These are phyloP conservation scores for Wickerhamomyces chambardii DNA, from an alignment of 805 yeast genomes.

Conservation along the genomic window DNA sequence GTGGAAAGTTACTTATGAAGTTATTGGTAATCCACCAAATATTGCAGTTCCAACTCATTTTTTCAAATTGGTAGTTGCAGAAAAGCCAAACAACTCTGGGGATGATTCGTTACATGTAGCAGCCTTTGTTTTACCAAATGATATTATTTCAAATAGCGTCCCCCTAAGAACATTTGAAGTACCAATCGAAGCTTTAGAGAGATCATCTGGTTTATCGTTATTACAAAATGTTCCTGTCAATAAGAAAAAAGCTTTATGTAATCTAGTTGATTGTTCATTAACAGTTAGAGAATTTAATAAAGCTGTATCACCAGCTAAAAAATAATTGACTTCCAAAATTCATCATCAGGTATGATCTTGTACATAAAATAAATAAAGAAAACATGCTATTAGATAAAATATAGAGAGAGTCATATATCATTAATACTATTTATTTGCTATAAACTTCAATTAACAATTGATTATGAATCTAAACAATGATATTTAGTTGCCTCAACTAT, in stretches of 20 bases:
- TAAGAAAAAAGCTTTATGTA: slow-evolving; percentile 59
- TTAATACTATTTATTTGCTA: too few relatives aligned
- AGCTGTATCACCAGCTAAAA: slow-evolving; percentile 19
- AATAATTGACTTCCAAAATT: slow-evolving; percentile 3
- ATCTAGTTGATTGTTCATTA: slow-evolving; percentile 71
- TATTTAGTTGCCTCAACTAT: too few relatives aligned
- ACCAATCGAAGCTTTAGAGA: slow-evolving; percentile 84
- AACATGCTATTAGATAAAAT: too few relatives aligned
- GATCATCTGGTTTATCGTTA: slow-evolving; percentile 78
- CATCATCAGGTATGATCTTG: too few relatives aligned
- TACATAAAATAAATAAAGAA: too few relatives aligned
- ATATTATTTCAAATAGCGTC: slow-evolving; percentile 57
- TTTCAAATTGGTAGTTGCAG: slow-evolving; percentile 86
- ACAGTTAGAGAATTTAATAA: slow-evolving; percentile 71
- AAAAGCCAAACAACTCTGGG: slow-evolving; percentile 33
- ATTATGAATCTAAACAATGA: too few relatives aligned
- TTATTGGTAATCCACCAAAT: slow-evolving; percentile 93
- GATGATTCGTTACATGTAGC: slow-evolving; percentile 53
- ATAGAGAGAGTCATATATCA: too few relatives aligned
- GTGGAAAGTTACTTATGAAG: slow-evolving; percentile 77
- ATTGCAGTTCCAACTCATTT: slow-evolving; percentile 98
- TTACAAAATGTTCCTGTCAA: slow-evolving; percentile 56
- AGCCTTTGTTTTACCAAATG: slow-evolving; percentile 92
- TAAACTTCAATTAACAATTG: too few relatives aligned
- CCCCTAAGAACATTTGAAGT: slow-evolving; percentile 75